Base-by-base conservation (phyloP, 2,329 filamentous ascomycete genomes). In the Xylaria sp. region DNA sequence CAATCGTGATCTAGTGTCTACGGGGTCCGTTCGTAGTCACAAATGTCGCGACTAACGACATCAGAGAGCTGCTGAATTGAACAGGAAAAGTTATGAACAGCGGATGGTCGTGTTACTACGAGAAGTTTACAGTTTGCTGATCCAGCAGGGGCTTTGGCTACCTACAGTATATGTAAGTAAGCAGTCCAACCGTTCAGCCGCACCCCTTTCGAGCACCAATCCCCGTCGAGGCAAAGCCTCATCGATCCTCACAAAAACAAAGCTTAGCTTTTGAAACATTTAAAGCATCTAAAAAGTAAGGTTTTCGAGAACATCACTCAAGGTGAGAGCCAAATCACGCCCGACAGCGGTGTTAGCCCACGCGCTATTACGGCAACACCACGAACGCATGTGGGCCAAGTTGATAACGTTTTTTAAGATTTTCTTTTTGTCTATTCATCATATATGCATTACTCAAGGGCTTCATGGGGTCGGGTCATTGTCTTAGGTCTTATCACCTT, bases 381-480 rank as follows among this genome's bases (percentile, higher is more conserved):
- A 4, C 19, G 9, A 37, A 23, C 11, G 29, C 31, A 13, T 8
- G 17, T 38, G 19, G 17, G 29, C 53, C 33, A 41, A 15, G 23
- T 60, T 44, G 15, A n/a, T 51, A 47, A 41, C n/a, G n/a, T 17
- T 54, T 62, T 58, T 63, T 38, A 46, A 54, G 31, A 59, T 62
- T 58, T 65, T 66, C 63, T 60, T 40, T 29, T 69, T 67, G 68
- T 71, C 68, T 72, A 70, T 71, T 72, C 66, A 52, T 72, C 65
- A 67, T 71, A 71, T 71, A 67, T 71, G 65, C 60, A 71, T 72
- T 71, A 71, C 64, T 67, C 63, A 51, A 65, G 60, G 60, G 56
- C 65, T 68, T 66, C 63, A 64, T 62, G 65, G 67, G 67, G 54
- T 63, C 57, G 48, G 56, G 47, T 40, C 25, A 56, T 55, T 53